Conservation (phyloP, 257 asterid genomes). For the Solanum appendiculatum region DNA sequence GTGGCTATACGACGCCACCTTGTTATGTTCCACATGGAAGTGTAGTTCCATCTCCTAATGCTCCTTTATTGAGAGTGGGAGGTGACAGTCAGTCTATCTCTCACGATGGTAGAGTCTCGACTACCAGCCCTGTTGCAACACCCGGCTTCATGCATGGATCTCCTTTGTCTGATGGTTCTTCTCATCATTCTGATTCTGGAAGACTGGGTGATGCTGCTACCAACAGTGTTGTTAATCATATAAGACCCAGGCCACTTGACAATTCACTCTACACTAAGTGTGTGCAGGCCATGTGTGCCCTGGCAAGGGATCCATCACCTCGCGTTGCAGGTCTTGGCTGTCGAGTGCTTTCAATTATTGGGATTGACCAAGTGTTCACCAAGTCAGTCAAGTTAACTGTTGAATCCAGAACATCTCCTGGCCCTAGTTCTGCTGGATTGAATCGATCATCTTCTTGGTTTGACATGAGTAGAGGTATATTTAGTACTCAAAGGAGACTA, state of each 20-base stretch:
- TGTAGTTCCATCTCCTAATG: conserved; percentile 47
- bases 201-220: conserved; percentile 39
- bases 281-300: conserved; percentile 72
- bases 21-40: conserved; percentile 63
- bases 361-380: conserved; percentile 87
- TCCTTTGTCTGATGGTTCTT: conserved; percentile 87
- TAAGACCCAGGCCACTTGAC: conserved; percentile 46
- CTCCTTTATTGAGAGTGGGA: conserved; percentile 58
- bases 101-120: conserved; percentile 73
- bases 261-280: conserved; percentile 71
- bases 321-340: conserved; percentile 83
- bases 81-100: conserved; percentile 40
- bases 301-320: conserved; percentile 97
- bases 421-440: conserved; percentile 59
- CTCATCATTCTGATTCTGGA: conserved; percentile 90
- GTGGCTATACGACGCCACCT: conserved; percentile 73
- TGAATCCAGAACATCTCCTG: conserved; percentile 33
- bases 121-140: conserved; percentile 77
- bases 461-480: conserved; percentile 75
- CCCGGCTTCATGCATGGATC: conserved; percentile 93
- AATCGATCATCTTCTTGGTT: conserved; percentile 93
- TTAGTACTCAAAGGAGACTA: not conserved
- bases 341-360: conserved; percentile 74
- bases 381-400: conserved; percentile 51
- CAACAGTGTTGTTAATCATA: conserved; percentile 60